Percentiles rank a stretch among this genome's conserved stretches.
These are phyloP conservation scores for Dactylellina drechsleri DNA, from an alignment of 2,329 filamentous ascomycete genomes.

Conservation along the genomic window DNA sequence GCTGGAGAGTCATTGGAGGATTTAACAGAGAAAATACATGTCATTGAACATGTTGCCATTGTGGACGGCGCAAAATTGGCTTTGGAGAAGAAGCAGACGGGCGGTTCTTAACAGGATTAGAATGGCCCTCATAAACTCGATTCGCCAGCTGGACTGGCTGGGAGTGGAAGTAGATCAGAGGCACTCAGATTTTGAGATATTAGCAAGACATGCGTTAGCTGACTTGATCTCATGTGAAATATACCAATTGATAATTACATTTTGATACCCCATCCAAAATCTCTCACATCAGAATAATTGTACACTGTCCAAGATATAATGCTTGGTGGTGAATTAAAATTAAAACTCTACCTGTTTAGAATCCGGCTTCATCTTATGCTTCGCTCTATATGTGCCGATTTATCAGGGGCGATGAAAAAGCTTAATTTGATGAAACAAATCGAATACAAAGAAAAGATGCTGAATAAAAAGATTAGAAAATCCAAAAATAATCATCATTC, in stretches of 20 bases:
- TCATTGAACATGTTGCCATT: slow-evolving; percentile 79
- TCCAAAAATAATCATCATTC: background rate
- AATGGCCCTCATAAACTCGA: background rate
- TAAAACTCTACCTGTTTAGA: too few species aligned
- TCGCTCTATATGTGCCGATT: background rate
- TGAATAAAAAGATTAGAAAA: background rate
- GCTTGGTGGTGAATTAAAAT: background rate
- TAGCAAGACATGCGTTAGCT: background rate
- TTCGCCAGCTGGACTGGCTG: slow-evolving; percentile 16
- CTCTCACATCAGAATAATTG: too few species aligned
- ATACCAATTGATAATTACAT: background rate
- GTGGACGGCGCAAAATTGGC: slow-evolving; percentile 74
- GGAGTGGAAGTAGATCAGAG: background rate
- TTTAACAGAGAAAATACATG: slow-evolving; percentile 78
- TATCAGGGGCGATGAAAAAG: background rate
- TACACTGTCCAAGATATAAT: too few species aligned
- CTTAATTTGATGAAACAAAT: background rate
- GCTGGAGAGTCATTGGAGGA: slow-evolving; percentile 72
- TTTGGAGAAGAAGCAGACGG: slow-evolving; percentile 61
- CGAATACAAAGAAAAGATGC: background rate
- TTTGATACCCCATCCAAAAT: background rate
- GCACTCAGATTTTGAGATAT: background rate
- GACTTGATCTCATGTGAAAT: background rate
- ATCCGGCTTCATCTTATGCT: background rate
- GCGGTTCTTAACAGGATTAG: slow-evolving; percentile 2